Base-by-base conservation (phyloP, 352 stramenopile species). In the Phytophthora ramorum region DNA sequence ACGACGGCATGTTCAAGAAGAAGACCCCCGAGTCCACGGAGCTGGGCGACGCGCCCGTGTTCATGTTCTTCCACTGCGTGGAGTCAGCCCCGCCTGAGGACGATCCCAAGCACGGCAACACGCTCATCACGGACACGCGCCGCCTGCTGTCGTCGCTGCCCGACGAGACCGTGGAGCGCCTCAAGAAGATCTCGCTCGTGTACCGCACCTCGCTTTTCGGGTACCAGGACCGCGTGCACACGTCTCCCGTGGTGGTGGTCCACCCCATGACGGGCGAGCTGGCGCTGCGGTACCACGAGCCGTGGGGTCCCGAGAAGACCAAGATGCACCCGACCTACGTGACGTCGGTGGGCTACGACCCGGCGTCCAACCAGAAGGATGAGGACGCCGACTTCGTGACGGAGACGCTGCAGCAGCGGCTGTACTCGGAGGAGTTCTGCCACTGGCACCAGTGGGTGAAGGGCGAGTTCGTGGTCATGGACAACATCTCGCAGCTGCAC, bases 281-380 rank as follows among this genome's bases (percentile, higher is more conserved):
- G 46, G 30, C 32, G 17, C 47, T 64, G 38, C 53, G 62, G 0
- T 69, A 46, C 22, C 52, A 64, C 46, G 52, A 65, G 19, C 62
- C 54, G 22, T 69, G 54, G 62, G 62, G 62, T 1, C 53, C 62
- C n/a, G 62, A 69, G 62, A 58, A 64, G 53, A 69, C 53, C 38
- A 69, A 64, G 54, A 60, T 69, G 62, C 62, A 64, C 32, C 62
- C 62, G 32, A 69, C 62, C n/a, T 69, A 69, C 54, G 46, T 69
- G 47, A 40, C 47, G 37, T 69, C 54, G 30, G 47, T 59, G 53
- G 53, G 62, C n/a, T 64, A 59, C 30, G 62, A 64, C 40, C 54
- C 54, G 34, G 14, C 4, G 47, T 60, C 62, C 7, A 65, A 65
- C 46, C 16, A 58, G 22, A 58, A 64, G 40, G 53, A 64, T 17